phyloP scores from a whole-genome alignment of 306 rosid species.

The Glycine latifolia region DNA sequence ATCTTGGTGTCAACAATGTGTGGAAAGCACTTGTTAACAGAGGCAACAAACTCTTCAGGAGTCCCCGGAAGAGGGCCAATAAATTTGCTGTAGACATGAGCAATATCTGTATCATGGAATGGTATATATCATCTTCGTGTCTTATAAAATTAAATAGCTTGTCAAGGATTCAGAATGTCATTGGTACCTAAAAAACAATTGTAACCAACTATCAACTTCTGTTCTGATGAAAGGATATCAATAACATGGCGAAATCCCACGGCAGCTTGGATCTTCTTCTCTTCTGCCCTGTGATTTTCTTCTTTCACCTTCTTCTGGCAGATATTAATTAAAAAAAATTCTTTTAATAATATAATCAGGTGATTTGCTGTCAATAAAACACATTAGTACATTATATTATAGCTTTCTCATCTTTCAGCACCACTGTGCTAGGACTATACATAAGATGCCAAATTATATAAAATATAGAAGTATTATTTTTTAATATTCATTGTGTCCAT shows the following conservation, averaged over 20 bases:
- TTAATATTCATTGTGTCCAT: constrained; percentile 20
- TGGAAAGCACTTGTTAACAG: constrained; percentile 78
- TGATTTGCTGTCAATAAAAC: constrained; percentile 16
- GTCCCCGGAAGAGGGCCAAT: constrained; percentile 84
- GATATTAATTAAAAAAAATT: constrained; percentile 29
- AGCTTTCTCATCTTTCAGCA: constrained; percentile 1
- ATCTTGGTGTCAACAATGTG: constrained; percentile 84
- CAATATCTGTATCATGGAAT: constrained; percentile 72
- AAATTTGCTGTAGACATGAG: constrained; percentile 85
- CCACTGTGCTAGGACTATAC: background rate
- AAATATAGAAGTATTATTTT: background rate
- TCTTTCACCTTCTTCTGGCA: constrained; percentile 80
- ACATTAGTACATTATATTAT: constrained; percentile 22
- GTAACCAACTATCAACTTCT: constrained; percentile 89
- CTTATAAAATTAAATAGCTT: constrained; percentile 33
- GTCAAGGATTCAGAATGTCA: constrained; percentile 27
- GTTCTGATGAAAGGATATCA: constrained; percentile 85
- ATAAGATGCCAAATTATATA: constrained; percentile 35
- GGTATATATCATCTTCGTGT: constrained; percentile 41
- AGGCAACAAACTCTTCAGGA: constrained; percentile 76
- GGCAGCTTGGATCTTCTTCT: constrained; percentile 74
- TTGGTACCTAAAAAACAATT: constrained; percentile 85
- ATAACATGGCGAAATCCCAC: constrained; percentile 97
- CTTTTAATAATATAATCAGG: constrained; percentile 6
- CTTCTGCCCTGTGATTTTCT: constrained; percentile 54